A percentile compares a stretch with the other conserved stretches of the same genome.
These are phyloP conservation scores for Ganoderma lingzhi DNA, from an alignment of 1,284 basidiomycete genomes.

Conservation along the genomic window DNA sequence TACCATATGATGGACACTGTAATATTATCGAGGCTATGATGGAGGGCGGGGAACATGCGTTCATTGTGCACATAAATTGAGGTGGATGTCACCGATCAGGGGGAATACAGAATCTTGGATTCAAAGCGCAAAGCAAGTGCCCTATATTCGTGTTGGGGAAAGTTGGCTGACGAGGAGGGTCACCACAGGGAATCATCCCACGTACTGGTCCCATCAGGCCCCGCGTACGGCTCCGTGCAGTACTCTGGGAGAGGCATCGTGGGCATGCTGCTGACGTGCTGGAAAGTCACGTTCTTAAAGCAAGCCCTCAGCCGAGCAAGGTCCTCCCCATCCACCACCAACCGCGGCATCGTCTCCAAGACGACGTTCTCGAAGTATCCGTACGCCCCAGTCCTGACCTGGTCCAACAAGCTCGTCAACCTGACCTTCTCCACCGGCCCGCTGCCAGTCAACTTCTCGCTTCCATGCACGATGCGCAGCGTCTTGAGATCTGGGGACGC, in stretches of 20 bases:
- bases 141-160: not conserved
- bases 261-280: conserved; percentile 4
- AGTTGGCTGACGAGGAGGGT: not conserved
- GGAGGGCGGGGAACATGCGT: no score
- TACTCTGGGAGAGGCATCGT: conserved; percentile 5
- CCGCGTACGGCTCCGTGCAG: not conserved
- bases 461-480: not conserved
- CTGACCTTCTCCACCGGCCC: not conserved
- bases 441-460: no score
- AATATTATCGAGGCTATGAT: conserved; percentile 20
- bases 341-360: not conserved
- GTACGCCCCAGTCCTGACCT: conserved; percentile 10
- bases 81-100: no score
- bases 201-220: not conserved
- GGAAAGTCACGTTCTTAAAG: conserved; percentile 1
- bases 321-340: not conserved
- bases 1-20: conserved; percentile 22
- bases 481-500: not conserved
- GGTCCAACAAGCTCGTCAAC: conserved; percentile 5
- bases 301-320: not conserved
- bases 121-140: not conserved
- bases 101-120: not conserved
- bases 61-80: not conserved
- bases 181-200: conserved; percentile 3
- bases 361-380: conserved; percentile 7